These are phyloP conservation scores for Tuber melanosporum DNA, from an alignment of 495 filamentous ascomycete species.

Conservation along the genomic window DNA sequence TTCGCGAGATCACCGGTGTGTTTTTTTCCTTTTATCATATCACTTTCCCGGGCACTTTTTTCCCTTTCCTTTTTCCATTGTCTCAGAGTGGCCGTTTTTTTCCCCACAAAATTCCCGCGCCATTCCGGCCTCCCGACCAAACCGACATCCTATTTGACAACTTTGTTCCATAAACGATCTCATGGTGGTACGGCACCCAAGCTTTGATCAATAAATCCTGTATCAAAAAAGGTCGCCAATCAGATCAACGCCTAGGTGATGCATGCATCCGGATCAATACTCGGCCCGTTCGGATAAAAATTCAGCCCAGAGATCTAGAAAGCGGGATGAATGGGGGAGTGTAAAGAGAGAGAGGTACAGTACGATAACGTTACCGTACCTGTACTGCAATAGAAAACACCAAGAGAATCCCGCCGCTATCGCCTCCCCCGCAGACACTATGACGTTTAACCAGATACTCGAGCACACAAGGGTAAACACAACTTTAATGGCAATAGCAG, in stretches of 20 bases:
- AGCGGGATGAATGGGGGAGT: background rate
- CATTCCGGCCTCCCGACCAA: background rate
- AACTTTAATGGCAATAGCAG: background rate
- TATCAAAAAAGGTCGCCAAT: background rate
- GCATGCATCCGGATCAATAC: background rate
- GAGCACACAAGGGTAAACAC: background rate
- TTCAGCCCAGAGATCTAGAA: background rate
- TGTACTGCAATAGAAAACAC: background rate
- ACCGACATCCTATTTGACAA: background rate
- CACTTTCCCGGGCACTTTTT: background rate
- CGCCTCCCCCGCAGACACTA: background rate
- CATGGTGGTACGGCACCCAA: background rate
- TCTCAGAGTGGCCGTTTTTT: background rate
- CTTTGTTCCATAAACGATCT: background rate
- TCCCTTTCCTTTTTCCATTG: background rate
- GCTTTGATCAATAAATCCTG: background rate
- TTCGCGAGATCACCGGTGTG: background rate
- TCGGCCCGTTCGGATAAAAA: background rate
- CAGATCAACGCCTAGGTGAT: background rate
- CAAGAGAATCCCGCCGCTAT: background rate
- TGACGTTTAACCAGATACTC: background rate
- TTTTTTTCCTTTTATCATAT: background rate
- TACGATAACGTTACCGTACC: too few relatives aligned
- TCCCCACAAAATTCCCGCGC: background rate
- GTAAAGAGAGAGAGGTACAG: background rate